These are phyloP conservation scores for Massarina eburnea DNA, from an alignment of 2,329 filamentous ascomycete genomes.

Conservation along the genomic window DNA sequence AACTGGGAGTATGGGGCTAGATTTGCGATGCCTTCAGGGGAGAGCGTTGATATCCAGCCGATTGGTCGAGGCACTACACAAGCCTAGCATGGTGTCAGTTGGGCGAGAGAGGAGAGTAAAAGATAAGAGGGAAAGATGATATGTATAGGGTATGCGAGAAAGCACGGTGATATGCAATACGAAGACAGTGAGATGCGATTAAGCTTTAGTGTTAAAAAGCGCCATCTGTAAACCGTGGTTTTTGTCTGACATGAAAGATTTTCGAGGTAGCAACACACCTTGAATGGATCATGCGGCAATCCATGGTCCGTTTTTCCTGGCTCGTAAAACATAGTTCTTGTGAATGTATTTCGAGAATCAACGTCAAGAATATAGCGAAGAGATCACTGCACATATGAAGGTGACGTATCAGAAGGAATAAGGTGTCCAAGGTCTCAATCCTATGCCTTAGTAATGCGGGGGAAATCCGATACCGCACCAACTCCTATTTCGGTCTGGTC, in stretches of 20 bases:
- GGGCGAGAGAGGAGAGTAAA: not conserved
- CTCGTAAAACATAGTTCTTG: constrained; percentile 53
- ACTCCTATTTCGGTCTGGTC: too few relatives aligned
- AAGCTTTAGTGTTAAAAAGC: too few relatives aligned
- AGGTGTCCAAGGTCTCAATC: too few relatives aligned
- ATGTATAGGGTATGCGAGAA: too few relatives aligned
- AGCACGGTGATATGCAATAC: too few relatives aligned
- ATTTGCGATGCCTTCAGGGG: constrained; percentile 52
- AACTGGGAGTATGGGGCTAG: constrained; percentile 65
- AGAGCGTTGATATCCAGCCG: constrained; percentile 63
- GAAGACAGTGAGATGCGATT: too few relatives aligned
- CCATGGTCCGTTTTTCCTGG: constrained; percentile 56
- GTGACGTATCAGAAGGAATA: not conserved
- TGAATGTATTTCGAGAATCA: not conserved
- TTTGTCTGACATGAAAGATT: too few relatives aligned
- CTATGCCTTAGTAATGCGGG: too few relatives aligned
- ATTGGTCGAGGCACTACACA: constrained; percentile 64
- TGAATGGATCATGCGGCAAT: constrained; percentile 59
- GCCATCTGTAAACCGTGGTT: too few relatives aligned
- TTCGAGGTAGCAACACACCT: constrained; percentile 40
- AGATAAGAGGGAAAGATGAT: too few relatives aligned
- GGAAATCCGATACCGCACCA: too few relatives aligned
- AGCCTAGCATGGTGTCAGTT: constrained; percentile 34
- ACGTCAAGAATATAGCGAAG: not conserved
- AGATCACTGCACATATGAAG: not conserved